phyloP scores from a whole-genome alignment of 371 early-diverging fungal species.

The Rhizopus microsporus region DNA sequence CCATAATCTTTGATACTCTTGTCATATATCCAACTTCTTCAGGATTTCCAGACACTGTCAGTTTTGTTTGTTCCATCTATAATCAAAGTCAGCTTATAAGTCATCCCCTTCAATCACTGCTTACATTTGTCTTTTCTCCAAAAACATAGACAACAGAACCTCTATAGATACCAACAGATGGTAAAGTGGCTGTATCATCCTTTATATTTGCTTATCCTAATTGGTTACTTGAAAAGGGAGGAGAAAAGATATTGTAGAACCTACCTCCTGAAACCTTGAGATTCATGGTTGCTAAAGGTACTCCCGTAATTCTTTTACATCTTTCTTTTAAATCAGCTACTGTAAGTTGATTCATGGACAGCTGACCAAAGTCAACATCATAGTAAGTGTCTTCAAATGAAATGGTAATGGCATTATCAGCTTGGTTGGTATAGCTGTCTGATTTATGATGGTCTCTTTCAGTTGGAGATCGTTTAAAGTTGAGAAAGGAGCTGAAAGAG shows the following conservation, averaged over 20 bases:
- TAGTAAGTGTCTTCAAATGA: slow-evolving; percentile 17
- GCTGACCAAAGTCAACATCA: slow-evolving; percentile 25
- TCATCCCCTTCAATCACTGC: not conserved
- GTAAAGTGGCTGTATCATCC: slow-evolving; percentile 29
- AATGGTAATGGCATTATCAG: slow-evolving; percentile 10
- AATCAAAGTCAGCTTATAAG: not conserved
- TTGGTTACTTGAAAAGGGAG: not conserved
- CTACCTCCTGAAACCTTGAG: slow-evolving; percentile 36
- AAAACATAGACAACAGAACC: slow-evolving; percentile 22
- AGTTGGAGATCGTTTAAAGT: not conserved
- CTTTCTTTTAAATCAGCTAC: slow-evolving; percentile 28
- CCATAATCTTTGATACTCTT: slow-evolving; percentile 25
- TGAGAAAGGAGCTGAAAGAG: too few relatives aligned
- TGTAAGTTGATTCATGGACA: slow-evolving; percentile 14
- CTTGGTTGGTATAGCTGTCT: slow-evolving; percentile 1
- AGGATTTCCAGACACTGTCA: slow-evolving; percentile 32
- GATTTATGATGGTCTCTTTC: slow-evolving; percentile 1
- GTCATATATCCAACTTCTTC: slow-evolving; percentile 30
- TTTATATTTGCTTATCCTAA: slow-evolving; percentile 24
- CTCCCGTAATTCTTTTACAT: slow-evolving; percentile 29
- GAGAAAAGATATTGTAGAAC: not conserved
- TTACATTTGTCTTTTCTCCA: slow-evolving; percentile 26
- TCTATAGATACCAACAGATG: slow-evolving; percentile 23
- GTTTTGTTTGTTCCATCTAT: slow-evolving; percentile 19
- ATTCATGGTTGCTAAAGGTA: slow-evolving; percentile 33